phyloP scores from a whole-genome alignment of 805 yeast genomes.

The Saccharomycopsis oosterbeekiorum region DNA sequence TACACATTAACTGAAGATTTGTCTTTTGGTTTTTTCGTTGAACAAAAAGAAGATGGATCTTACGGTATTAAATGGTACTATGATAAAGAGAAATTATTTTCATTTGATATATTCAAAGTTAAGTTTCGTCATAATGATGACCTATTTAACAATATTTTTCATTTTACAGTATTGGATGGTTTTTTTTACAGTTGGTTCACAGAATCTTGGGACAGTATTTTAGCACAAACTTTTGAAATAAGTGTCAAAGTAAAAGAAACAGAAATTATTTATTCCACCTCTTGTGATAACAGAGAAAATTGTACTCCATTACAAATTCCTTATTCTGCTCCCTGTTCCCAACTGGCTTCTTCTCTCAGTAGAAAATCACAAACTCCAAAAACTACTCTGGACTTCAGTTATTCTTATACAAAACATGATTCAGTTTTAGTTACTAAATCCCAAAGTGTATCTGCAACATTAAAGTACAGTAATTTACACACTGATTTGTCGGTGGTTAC shows the following conservation, averaged over 20 bases:
- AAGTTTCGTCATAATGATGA: slow-evolving; percentile 10
- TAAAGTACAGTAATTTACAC: too few species aligned
- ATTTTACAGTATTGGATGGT: slow-evolving; percentile 2
- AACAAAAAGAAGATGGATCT: slow-evolving; percentile 3
- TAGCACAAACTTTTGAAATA: slow-evolving; percentile 9
- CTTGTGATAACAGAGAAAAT: slow-evolving; percentile 10
- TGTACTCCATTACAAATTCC: slow-evolving; percentile 12
- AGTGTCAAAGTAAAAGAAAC: background rate
- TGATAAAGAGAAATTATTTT: slow-evolving; percentile 1
- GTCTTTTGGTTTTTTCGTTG: slow-evolving; percentile 9
- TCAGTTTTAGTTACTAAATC: background rate
- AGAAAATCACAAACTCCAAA: background rate
- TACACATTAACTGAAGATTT: slow-evolving; percentile 1
- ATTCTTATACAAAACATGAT: background rate
- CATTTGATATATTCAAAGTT: slow-evolving; percentile 6
- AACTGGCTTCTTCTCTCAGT: background rate
- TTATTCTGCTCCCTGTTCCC: background rate
- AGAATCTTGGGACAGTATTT: slow-evolving; percentile 5
- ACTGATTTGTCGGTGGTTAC: background rate
- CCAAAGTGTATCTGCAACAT: background rate
- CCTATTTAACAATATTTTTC: slow-evolving; percentile 3
- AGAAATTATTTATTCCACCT: slow-evolving; percentile 10
- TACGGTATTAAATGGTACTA: slow-evolving; percentile 14
- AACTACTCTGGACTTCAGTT: background rate
- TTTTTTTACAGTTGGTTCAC: slow-evolving; percentile 13